Evolutionary conservation across 2,329 filamentous ascomycete genomes (phyloP).

Genomic region (Aureobasidium pullulans): DNA sequence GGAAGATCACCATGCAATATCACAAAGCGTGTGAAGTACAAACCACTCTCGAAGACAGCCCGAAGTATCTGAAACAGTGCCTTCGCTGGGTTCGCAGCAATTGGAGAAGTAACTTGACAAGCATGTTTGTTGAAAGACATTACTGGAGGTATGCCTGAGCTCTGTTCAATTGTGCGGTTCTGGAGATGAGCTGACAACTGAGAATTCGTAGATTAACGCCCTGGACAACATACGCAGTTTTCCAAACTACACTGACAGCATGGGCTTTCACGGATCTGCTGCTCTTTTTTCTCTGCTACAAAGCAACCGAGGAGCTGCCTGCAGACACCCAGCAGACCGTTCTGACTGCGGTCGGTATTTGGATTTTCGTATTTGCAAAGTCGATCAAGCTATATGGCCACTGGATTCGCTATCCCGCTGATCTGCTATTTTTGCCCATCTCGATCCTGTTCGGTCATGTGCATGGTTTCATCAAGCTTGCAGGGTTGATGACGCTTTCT

Average conservation of each 20-base stretch:
- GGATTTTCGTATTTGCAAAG: slow-evolving; percentile 76
- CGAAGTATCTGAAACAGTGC: slow-evolving; percentile 88
- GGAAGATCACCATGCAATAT: slow-evolving; percentile 95
- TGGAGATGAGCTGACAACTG: neutral
- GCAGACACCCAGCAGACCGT: slow-evolving; percentile 40
- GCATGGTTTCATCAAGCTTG: slow-evolving; percentile 86
- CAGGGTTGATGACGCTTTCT: slow-evolving; percentile 64
- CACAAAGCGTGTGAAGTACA: slow-evolving; percentile 83
- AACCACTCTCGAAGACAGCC: slow-evolving; percentile 84
- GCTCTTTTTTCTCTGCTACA: slow-evolving; percentile 61
- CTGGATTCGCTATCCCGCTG: slow-evolving; percentile 74
- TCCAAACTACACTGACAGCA: slow-evolving; percentile 86
- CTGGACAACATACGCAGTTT: slow-evolving; percentile 89
- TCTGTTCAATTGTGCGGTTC: neutral
- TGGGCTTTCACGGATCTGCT: slow-evolving; percentile 76
- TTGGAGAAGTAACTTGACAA: slow-evolving; percentile 94
- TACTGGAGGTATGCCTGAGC: slow-evolving; percentile 72
- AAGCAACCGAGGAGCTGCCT: slow-evolving; percentile 49
- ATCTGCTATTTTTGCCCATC: slow-evolving; percentile 72
- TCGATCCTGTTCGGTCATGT: slow-evolving; percentile 89
- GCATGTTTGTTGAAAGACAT: slow-evolving; percentile 72
- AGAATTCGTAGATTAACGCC: slow-evolving; percentile 62
- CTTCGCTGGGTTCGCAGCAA: slow-evolving; percentile 94
- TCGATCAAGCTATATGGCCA: slow-evolving; percentile 84
- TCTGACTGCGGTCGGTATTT: slow-evolving; percentile 54